These are phyloP conservation scores for Sophora flavescens DNA, from an alignment of 306 rosid species.

Conservation along the genomic window DNA sequence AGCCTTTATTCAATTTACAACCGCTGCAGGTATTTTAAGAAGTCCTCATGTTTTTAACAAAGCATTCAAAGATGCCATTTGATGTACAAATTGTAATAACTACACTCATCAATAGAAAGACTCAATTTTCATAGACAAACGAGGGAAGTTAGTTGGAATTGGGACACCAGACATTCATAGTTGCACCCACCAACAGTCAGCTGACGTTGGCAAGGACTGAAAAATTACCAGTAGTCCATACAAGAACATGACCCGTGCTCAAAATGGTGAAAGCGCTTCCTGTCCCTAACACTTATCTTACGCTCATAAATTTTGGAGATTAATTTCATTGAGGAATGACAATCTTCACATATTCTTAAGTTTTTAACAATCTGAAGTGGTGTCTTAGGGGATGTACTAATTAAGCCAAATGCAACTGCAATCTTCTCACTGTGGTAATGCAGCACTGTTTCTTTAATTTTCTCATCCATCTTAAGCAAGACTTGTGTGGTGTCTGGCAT, in stretches of 20 bases:
- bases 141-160: neutral
- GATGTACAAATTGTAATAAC: neutral
- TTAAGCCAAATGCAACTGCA: constrained; percentile 84
- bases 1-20: no score
- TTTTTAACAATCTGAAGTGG: constrained; percentile 69
- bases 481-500: constrained; percentile 66
- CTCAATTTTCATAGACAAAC: neutral
- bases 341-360: constrained; percentile 78
- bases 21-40: no score
- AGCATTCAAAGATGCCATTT: neutral
- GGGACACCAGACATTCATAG: neutral
- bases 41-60: no score
- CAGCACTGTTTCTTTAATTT: constrained; percentile 61
- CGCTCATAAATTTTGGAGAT: constrained; percentile 70
- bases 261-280: constrained; percentile 89
- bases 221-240: constrained; percentile 80
- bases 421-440: constrained; percentile 86
- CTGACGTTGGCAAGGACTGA: constrained; percentile 1
- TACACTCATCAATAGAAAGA: constrained; percentile 10
- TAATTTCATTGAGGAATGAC: constrained; percentile 78
- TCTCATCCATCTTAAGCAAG: constrained; percentile 70
- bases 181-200: neutral
- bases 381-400: constrained; percentile 61
- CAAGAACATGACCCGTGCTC: constrained; percentile 80
- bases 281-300: constrained; percentile 65